Percentiles rank a stretch among this genome's conserved stretches.
phyloP scores from a whole-genome alignment of 331 rosid genomes.

The Pyrus hybrid region DNA sequence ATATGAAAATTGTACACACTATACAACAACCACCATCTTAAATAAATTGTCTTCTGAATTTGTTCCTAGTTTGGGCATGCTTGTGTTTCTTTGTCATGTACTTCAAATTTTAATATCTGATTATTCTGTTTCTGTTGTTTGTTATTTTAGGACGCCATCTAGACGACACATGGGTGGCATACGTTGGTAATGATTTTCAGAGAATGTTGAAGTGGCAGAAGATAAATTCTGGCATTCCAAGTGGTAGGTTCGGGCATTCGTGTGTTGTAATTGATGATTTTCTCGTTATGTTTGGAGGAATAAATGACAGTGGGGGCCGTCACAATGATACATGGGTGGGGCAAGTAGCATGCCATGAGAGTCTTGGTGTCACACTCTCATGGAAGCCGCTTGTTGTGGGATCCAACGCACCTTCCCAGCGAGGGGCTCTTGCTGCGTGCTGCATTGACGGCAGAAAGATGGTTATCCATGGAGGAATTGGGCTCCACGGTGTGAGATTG shows the following conservation, averaged over 20 bases:
- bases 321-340: constrained; percentile 93
- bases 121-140: background rate
- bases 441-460: constrained; percentile 51
- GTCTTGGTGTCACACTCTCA: constrained; percentile 40
- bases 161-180: constrained; percentile 89
- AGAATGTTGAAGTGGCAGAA: constrained; percentile 61
- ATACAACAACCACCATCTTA: background rate
- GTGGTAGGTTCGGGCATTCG: constrained; percentile 92
- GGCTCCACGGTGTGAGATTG: constrained; percentile 53
- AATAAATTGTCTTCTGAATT: background rate
- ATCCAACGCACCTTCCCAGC: constrained; percentile 45
- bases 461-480: constrained; percentile 91
- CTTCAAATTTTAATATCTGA: background rate
- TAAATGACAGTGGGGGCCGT: constrained; percentile 75
- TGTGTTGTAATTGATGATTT: constrained; percentile 54
- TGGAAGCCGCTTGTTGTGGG: constrained; percentile 75
- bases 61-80: background rate
- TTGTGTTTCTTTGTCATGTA: background rate
- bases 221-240: constrained; percentile 70
- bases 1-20: background rate
- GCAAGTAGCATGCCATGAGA: constrained; percentile 40
- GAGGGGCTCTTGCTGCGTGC: constrained; percentile 89
- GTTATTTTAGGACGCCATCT: constrained; percentile 68
- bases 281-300: constrained; percentile 90
- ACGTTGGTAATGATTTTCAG: constrained; percentile 46